Conservation (phyloP, 768 basidiomycete species). For the Mycena venus region DNA sequence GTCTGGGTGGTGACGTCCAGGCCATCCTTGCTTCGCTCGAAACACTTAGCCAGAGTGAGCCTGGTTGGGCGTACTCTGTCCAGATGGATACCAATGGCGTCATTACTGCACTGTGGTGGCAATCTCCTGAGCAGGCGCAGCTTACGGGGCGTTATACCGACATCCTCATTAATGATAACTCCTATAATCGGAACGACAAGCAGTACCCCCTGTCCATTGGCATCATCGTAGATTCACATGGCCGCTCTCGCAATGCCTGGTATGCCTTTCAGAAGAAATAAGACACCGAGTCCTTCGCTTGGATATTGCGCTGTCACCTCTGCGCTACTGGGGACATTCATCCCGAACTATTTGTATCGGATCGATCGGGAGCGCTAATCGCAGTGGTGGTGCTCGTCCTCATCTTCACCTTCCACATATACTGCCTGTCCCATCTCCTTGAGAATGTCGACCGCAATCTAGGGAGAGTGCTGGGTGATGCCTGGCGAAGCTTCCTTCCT, state of each 20-base stretch:
- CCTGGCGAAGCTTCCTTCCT: constrained; percentile 39
- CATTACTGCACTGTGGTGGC: constrained; percentile 46
- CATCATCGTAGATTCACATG: too few relatives aligned
- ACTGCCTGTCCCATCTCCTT: constrained; percentile 47
- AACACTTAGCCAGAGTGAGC: constrained; percentile 18
- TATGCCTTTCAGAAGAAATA: constrained; percentile 44
- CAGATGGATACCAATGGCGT: constrained; percentile 32
- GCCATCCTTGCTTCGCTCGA: constrained; percentile 41
- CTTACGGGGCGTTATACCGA: constrained; percentile 40
- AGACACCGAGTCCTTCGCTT: constrained; percentile 34
- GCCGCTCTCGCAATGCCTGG: too few relatives aligned
- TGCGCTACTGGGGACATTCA: constrained; percentile 19
- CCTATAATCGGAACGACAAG: constrained; percentile 43
- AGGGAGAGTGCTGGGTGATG: constrained; percentile 27
- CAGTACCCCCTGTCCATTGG: constrained; percentile 47
- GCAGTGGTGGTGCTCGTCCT: constrained; percentile 27
- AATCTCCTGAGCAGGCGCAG: constrained; percentile 43
- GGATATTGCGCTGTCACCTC: constrained; percentile 43
- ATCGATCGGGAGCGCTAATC: constrained; percentile 40
- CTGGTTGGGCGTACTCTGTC: constrained; percentile 40
- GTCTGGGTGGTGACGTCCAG: constrained; percentile 44
- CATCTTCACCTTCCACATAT: constrained; percentile 40
- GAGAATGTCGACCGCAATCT: constrained; percentile 45
- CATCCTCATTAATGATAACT: constrained; percentile 49
- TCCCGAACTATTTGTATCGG: constrained; percentile 41